Conservation (phyloP, 805 yeast species). For the Saccharomycopsis javanensis region DNA sequence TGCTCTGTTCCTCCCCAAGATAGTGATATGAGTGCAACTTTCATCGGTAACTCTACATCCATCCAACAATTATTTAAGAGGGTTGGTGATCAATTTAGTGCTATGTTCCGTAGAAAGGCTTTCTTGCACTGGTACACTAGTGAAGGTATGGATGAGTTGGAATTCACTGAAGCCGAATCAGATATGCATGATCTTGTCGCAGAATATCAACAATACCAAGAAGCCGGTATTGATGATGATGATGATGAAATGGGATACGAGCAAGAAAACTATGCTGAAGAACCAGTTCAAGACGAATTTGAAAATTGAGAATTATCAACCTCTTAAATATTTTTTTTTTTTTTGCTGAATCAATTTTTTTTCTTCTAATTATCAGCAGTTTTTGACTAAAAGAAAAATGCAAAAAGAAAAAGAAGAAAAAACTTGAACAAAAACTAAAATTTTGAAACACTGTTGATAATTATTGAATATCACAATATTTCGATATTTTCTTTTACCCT, state of each 20-base stretch:
- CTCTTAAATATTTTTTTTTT: not conserved
- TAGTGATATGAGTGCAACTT: conserved; percentile 83
- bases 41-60: conserved; percentile 87
- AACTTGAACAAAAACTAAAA: not conserved
- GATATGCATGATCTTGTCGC: conserved; percentile 81
- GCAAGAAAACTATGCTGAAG: not conserved
- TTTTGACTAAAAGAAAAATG: too few relatives aligned
- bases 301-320: not conserved
- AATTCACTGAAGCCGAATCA: conserved; percentile 88
- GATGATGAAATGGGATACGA: conserved; percentile 55
- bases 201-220: conserved; percentile 91
- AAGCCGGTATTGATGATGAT: conserved; percentile 66
- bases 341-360: not conserved
- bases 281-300: not conserved
- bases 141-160: conserved; percentile 95
- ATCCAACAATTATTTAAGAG: conserved; percentile 86
- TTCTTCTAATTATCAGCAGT: not conserved
- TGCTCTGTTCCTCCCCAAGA: conserved; percentile 85
- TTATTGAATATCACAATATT: not conserved
- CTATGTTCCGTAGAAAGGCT: conserved; percentile 90
- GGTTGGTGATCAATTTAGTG: conserved; percentile 80
- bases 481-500: not conserved
- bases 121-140: conserved; percentile 94
- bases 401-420: too few relatives aligned
- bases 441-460: not conserved